These are phyloP conservation scores for Penicillium sclerotiorum DNA, from an alignment of 2,329 filamentous ascomycete species.

Conservation along the genomic window DNA sequence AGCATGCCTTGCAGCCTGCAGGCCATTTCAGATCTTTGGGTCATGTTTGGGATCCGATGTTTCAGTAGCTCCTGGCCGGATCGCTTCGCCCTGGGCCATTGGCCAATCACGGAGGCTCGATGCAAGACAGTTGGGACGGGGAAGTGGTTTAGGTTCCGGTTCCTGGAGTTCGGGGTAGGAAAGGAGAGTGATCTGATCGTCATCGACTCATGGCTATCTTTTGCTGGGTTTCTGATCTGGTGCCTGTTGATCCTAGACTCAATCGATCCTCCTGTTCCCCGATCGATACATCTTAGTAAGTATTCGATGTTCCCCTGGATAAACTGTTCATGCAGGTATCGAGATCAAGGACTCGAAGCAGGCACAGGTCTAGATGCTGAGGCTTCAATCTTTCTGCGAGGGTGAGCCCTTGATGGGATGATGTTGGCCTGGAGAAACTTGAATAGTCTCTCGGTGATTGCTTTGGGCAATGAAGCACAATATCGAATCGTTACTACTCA, in stretches of 20 bases:
- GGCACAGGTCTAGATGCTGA: not conserved
- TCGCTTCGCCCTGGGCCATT: not conserved
- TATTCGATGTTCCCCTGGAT: no score
- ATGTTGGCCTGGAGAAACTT: no score
- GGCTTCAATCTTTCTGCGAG: slow-evolving; percentile 5
- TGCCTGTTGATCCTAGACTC: not conserved
- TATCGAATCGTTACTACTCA: slow-evolving; percentile 8
- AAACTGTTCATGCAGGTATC: no score
- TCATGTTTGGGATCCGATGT: slow-evolving; percentile 9
- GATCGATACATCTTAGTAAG: no score
- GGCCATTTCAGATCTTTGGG: slow-evolving; percentile 9
- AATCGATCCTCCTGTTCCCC: no score
- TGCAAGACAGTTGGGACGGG: not conserved
- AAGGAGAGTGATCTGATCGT: not conserved
- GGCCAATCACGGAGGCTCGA: slow-evolving; percentile 10
- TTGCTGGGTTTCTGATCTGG: not conserved
- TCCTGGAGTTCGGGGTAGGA: not conserved
- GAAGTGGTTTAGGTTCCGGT: not conserved
- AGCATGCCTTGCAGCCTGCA: slow-evolving; percentile 28
- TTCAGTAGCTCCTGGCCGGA: slow-evolving; percentile 16
- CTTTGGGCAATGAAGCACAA: not conserved
- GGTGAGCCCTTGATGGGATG: slow-evolving; percentile 6
- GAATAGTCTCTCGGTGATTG: not conserved
- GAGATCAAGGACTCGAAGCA: no score
- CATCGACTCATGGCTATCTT: not conserved